Evolutionary conservation across 768 basidiomycete species (phyloP).

Genomic region (Pluteus cervinus): DNA sequence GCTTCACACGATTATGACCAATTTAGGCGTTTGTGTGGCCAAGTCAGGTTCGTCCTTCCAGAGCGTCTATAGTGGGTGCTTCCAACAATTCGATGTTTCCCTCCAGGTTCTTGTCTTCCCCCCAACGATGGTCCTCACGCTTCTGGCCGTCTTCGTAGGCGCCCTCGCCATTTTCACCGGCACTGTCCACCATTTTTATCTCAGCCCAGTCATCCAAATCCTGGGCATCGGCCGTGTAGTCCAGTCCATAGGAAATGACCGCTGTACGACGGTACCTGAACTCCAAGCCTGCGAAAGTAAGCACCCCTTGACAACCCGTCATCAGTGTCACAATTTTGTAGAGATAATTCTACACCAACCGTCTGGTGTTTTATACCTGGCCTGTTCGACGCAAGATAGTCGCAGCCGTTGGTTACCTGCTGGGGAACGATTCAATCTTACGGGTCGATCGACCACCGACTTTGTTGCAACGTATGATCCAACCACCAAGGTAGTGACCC

Average conservation of each 20-base stretch:
- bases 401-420: conserved; percentile 51
- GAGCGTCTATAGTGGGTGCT: no score
- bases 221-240: conserved; percentile 41
- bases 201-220: conserved; percentile 37
- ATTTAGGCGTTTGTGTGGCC: no score
- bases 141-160: conserved; percentile 25
- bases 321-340: conserved; percentile 14
- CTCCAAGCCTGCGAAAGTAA: conserved; percentile 66
- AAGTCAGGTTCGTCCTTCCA: no score
- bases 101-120: no score
- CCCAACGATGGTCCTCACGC: conserved; percentile 8
- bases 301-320: neutral
- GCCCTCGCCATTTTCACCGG: conserved; percentile 33
- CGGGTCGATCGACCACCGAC: conserved; percentile 36
- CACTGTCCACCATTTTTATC: conserved; percentile 39
- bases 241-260: conserved; percentile 36
- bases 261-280: conserved; percentile 46
- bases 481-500: conserved; percentile 34
- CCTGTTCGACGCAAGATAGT: conserved; percentile 48
- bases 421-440: conserved; percentile 26
- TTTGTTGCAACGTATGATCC: conserved; percentile 60
- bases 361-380: conserved; percentile 52
- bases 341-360: conserved; percentile 56
- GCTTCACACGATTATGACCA: no score
- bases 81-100: no score